Percentiles rank a stretch among this genome's conserved stretches.
Conservation (phyloP, 352 stramenopile genomes). For the Phytophthora pseudosyringae region DNA sequence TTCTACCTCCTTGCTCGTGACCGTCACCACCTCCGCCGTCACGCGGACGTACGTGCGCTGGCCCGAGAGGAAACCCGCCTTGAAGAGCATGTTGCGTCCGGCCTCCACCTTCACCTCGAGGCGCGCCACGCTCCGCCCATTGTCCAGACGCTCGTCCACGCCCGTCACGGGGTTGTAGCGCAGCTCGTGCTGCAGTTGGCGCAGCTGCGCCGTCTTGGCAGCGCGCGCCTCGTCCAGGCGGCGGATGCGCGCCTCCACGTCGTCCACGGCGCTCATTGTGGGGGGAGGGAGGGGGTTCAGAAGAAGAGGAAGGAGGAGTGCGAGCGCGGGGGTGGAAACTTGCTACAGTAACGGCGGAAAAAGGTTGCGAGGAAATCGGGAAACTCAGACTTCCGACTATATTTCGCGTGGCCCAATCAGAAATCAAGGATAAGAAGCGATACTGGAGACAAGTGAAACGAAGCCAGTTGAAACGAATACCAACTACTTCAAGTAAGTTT, state of each 20-base stretch:
- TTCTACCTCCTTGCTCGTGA: neutral
- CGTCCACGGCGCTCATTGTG: slow-evolving; percentile 72
- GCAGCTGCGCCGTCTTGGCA: slow-evolving; percentile 50
- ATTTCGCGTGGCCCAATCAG: slow-evolving; percentile 22
- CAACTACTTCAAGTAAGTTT: neutral
- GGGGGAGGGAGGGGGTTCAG: neutral
- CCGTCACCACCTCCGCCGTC: slow-evolving; percentile 39
- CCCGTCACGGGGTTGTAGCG: slow-evolving; percentile 53
- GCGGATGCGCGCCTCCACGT: slow-evolving; percentile 62
- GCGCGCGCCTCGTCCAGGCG: slow-evolving; percentile 58
- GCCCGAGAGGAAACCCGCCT: slow-evolving; percentile 51
- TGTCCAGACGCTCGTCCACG: slow-evolving; percentile 59
- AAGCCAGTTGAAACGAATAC: neutral
- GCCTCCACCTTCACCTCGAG: slow-evolving; percentile 54
- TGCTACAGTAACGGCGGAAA: neutral
- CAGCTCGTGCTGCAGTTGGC: slow-evolving; percentile 50
- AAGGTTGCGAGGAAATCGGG: slow-evolving; percentile 11
- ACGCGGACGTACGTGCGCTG: slow-evolving; percentile 63
- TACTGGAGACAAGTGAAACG: slow-evolving; percentile 1
- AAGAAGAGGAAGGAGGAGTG: neutral
- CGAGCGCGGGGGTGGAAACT: neutral
- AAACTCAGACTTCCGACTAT: slow-evolving; percentile 23
- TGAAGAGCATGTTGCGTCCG: slow-evolving; percentile 54
- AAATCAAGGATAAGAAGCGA: slow-evolving; percentile 3
- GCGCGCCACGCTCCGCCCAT: slow-evolving; percentile 45